Conservation (phyloP, 805 yeast species). For the Ogataea pilisensis region DNA sequence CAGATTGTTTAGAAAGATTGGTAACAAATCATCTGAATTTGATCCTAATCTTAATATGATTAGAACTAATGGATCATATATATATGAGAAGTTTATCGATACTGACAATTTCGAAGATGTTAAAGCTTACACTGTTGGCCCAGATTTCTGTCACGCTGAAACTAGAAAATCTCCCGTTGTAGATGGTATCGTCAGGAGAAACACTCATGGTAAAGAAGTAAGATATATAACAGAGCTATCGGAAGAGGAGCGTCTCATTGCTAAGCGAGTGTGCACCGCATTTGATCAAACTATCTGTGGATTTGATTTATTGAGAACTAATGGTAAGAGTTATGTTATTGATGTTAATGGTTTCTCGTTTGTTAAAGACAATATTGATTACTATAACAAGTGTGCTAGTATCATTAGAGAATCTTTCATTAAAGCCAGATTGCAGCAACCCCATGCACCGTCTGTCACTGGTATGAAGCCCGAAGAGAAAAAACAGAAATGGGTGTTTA, state of each 20-base stretch:
- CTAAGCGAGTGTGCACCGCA: constrained; percentile 64
- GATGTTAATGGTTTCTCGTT: constrained; percentile 98
- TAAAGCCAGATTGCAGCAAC: constrained; percentile 51
- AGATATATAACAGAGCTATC: constrained; percentile 81
- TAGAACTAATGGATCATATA: constrained; percentile 84
- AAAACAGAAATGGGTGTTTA: constrained; percentile 93
- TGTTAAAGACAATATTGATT: constrained; percentile 84
- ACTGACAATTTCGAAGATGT: constrained; percentile 98
- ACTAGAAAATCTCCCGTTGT: constrained; percentile 98
- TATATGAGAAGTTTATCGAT: constrained; percentile 94
- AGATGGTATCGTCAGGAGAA: constrained; percentile 97
- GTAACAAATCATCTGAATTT: constrained; percentile 93
- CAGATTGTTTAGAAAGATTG: constrained; percentile 88
- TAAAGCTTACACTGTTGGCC: constrained; percentile 96
- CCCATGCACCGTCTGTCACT: constrained; percentile 32
- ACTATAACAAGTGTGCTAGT: constrained; percentile 78
- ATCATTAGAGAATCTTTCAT: constrained; percentile 73
- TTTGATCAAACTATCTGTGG: constrained; percentile 97
- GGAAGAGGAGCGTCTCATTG: constrained; percentile 74
- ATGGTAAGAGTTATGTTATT: constrained; percentile 85
- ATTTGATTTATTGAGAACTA: constrained; percentile 85
- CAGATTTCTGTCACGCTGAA: constrained; percentile 90
- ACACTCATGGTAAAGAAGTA: constrained; percentile 95
- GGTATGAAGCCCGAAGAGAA: constrained; percentile 44
- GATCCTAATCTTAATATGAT: constrained; percentile 75